Base-by-base conservation (phyloP, 2,329 filamentous ascomycete species). In the Thermochaetoides dissita region DNA sequence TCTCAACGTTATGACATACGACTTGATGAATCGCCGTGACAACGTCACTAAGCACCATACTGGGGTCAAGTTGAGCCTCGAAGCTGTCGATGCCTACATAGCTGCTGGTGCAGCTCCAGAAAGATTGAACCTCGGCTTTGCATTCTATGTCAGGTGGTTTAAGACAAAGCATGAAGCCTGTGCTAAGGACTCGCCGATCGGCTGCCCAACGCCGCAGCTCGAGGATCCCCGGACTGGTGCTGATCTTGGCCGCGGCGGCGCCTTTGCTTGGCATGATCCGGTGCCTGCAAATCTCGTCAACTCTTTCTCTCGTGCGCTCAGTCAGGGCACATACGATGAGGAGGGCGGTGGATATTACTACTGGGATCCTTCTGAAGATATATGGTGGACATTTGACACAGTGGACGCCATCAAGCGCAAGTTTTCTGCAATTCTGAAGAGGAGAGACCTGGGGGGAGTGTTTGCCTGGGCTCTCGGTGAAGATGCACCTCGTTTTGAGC, bases 341-440 rank as follows among this genome's bases (percentile, higher is more conserved):
- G 49, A 61, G 2, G 59, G 63, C 2, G 81, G 80, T 12, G 82
- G 79, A 0, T 71, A 77, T 55, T 84, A 80, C 55, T 85, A 74
- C 59, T 82, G 73, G 67, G 82, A 87, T 53, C 45, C 55, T 0
- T 48, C 61, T 5, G 65, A 74, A 49, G 60, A 69, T 41, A 56
- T 79, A 30, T 87, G 81, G 70, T 87, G 82, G 82, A 79, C 79
- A 0, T 86, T 78, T 65, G 83, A 87, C 46, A 81, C 76, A 0
- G 65, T 70, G 0, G 64, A 66, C 7, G 66, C 76, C 9, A 77
- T 87, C 39, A 51, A 57, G 9, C 62, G 64, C 43, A 87, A 87
- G 61, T 74, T 84, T 44, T 60, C 67, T 3, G 57, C 69, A 5
- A 68, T 87, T 32, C 66, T 84, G 3, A 61, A 65, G 30, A 63